These are phyloP conservation scores for Sistotremastrum niveocremeum DNA, from an alignment of 768 basidiomycete genomes.

Conservation along the genomic window DNA sequence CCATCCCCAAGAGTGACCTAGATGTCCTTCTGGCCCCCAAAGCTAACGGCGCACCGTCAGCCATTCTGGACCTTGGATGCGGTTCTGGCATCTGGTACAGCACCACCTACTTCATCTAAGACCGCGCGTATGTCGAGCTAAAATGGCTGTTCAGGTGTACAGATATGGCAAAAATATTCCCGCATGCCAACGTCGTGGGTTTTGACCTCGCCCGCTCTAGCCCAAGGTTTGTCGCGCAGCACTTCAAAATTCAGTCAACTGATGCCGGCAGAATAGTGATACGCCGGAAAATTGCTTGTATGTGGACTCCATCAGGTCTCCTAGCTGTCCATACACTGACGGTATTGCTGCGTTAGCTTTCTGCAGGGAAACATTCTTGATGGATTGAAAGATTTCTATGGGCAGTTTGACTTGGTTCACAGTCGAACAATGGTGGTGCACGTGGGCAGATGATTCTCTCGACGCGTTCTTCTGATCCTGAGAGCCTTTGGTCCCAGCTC, in stretches of 20 bases:
- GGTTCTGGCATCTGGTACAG: conserved; percentile 19
- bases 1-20: too few relatives aligned
- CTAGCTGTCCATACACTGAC: conserved; percentile 2
- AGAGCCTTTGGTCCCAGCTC: too few relatives aligned
- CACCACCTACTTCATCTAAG: neutral
- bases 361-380: conserved; percentile 11
- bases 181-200: conserved; percentile 13
- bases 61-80: conserved; percentile 17
- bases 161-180: conserved; percentile 15
- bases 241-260: too few relatives aligned
- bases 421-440: conserved; percentile 17
- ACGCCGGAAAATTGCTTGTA: too few relatives aligned
- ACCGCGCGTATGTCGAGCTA: neutral
- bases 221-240: too few relatives aligned
- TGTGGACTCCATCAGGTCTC: too few relatives aligned
- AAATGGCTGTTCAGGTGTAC: conserved; percentile 10
- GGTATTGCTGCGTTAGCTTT: conserved; percentile 10
- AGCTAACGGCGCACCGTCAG: conserved; percentile 1
- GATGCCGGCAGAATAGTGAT: too few relatives aligned
- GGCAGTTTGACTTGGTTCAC: conserved; percentile 15
- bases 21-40: conserved; percentile 2
- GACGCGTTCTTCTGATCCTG: too few relatives aligned
- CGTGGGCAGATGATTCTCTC: conserved; percentile 5
- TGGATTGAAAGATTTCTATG: conserved; percentile 10
- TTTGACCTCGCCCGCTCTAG: conserved; percentile 9